Evolutionary conservation across 2,329 filamentous ascomycete genomes (phyloP).

Genomic region (Xylariaceae sp.): DNA sequence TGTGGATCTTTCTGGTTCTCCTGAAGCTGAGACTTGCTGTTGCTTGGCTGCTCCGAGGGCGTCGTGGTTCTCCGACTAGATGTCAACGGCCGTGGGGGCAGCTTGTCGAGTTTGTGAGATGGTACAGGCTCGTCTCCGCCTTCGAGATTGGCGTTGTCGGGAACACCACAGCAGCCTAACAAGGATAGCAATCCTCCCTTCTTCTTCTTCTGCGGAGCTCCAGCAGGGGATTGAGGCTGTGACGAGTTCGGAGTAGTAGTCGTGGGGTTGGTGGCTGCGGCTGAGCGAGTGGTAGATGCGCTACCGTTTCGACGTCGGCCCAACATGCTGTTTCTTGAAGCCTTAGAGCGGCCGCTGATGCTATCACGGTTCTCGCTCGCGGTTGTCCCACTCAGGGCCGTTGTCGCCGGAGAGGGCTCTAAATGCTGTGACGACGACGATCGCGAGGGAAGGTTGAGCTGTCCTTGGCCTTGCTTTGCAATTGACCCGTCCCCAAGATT

Average conservation of each 20-base stretch:
- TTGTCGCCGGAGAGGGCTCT: slow-evolving; percentile 56
- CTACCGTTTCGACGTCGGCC: slow-evolving; percentile 63
- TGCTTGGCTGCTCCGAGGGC: slow-evolving; percentile 46
- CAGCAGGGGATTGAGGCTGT: slow-evolving; percentile 49
- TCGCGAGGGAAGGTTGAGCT: slow-evolving; percentile 57
- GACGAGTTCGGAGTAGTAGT: slow-evolving; percentile 47
- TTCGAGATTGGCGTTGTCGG: slow-evolving; percentile 56
- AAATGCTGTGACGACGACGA: slow-evolving; percentile 57
- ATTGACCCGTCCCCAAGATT: slow-evolving; percentile 20
- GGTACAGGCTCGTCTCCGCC: slow-evolving; percentile 51
- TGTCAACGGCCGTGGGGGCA: slow-evolving; percentile 51
- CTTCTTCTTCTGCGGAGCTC: slow-evolving; percentile 44
- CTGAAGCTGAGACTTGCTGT: slow-evolving; percentile 39
- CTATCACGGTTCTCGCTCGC: slow-evolving; percentile 58
- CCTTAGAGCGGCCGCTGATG: slow-evolving; percentile 61
- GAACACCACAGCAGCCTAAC: slow-evolving; percentile 63
- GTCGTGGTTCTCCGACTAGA: slow-evolving; percentile 52
- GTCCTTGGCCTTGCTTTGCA: slow-evolving; percentile 38
- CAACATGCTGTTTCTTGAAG: slow-evolving; percentile 61
- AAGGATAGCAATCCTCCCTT: slow-evolving; percentile 57
- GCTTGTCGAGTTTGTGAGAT: slow-evolving; percentile 53
- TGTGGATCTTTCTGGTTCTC: slow-evolving; percentile 46
- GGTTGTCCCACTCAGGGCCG: slow-evolving; percentile 57
- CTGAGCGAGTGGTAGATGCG: slow-evolving; percentile 61
- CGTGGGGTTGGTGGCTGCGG: slow-evolving; percentile 49